Evolutionary conservation across 352 stramenopile genomes (phyloP), one percentile per base, ranked within the genome.

Genomic region (Phytopythium chamaehyphon): DNA sequence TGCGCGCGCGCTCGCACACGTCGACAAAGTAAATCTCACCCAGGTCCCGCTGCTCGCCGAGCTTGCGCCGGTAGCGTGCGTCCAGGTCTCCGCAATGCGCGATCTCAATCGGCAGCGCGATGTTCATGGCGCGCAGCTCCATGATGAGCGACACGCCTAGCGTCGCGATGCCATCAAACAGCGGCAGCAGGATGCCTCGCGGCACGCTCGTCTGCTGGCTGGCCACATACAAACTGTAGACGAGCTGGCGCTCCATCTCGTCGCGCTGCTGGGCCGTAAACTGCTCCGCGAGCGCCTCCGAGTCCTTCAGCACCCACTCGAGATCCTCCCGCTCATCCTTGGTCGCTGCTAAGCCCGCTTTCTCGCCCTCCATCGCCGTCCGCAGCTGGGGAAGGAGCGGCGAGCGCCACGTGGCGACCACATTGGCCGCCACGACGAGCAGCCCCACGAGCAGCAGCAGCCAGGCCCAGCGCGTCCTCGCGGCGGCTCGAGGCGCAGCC

Each of bases 51-150:
- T 81, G 69, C 18, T 69, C 39, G 18, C 61, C 33, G 60, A 74
- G 46, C 22, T 37, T 28, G 42, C 64, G 43, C 51, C 57, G 66
- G 6, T 71, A 40, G 7, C 57, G 54, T 12, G 67, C 59, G 22
- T 62, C 69, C 36, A 86, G 51, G 31, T 85, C 74, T 24, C 77
- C 77, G 26, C 77, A 88, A 33, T 88, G 62, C 19, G 37, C 14
- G n/a, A 88, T 65, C 44, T 88, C 76, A 52, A 86, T 81, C n/a
- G 76, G 71, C 42, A 84, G 24, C n/a, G 74, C 61, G 16, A 84
- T 56, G 31, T 64, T 45, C 56, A 83, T 62, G 24, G 55, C 58
- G 48, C 73, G 64, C 11, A 86, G 59, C 46, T 86, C 69, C 63
- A 83, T 68, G 40, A 88, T 76, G 5, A 86, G 58, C 37, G 76